Conservation (phyloP, 805 yeast genomes). For the Nakazawaea wyomingensis region DNA sequence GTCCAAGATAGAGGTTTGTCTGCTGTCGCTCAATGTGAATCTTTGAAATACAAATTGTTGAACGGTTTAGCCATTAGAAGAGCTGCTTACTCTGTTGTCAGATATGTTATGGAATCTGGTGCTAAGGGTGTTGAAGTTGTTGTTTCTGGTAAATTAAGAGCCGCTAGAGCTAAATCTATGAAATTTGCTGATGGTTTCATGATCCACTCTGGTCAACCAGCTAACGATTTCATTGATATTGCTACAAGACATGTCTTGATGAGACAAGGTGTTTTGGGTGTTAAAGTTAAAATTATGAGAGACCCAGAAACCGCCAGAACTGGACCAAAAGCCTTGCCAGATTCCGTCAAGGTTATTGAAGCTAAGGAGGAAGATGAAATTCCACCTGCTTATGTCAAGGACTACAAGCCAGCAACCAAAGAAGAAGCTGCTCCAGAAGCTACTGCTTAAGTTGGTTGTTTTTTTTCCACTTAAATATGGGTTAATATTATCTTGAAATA, state of each 20-base stretch:
- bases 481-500: neutral
- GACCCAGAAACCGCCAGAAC: constrained; percentile 85
- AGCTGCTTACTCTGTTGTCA: constrained; percentile 99
- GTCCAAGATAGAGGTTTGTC: constrained; percentile 99
- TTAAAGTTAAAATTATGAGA: constrained; percentile 99
- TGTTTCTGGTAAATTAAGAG: constrained; percentile 98
- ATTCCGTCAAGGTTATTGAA: constrained; percentile 85
- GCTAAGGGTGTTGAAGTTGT: constrained; percentile 99
- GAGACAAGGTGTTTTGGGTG: constrained; percentile 99
- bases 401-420: constrained; percentile 50
- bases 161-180: constrained; percentile 99
- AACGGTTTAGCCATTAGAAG: constrained; percentile 99
- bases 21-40: constrained; percentile 99
- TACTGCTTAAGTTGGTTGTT: constrained; percentile 9
- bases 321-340: constrained; percentile 94
- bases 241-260: constrained; percentile 99
- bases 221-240: constrained; percentile 94
- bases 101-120: constrained; percentile 99
- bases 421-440: constrained; percentile 28
- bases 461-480: neutral
- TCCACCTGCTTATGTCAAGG: constrained; percentile 77
- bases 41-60: constrained; percentile 94
- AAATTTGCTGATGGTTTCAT: constrained; percentile 99
- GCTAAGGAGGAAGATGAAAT: constrained; percentile 90
- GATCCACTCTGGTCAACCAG: constrained; percentile 99